Evolutionary conservation across 495 filamentous ascomycete genomes (phyloP).

Genomic region (Hypoxylon fragiforme): DNA sequence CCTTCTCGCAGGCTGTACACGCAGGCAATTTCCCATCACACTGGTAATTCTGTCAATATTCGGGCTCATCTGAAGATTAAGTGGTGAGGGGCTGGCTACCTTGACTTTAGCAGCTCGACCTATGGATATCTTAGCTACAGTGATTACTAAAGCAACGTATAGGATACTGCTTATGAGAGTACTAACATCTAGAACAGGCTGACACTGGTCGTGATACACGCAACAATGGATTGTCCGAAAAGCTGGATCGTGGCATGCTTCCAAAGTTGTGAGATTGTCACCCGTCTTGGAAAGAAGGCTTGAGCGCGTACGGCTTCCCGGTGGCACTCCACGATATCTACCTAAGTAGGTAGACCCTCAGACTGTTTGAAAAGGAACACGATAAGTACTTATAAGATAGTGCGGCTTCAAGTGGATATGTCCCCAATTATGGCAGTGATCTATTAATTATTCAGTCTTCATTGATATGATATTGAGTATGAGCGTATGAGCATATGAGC

Average conservation of each 20-base stretch:
- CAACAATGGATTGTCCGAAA: constrained; percentile 74
- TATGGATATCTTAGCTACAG: constrained; percentile 36
- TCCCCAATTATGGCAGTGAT: constrained; percentile 16
- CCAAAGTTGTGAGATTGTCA: neutral
- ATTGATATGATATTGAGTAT: no score
- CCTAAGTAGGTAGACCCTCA: constrained; percentile 16
- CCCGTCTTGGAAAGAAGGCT: constrained; percentile 16
- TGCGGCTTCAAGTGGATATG: constrained; percentile 26
- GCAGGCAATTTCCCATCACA: constrained; percentile 94
- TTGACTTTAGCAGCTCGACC: constrained; percentile 87
- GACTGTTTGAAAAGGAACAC: constrained; percentile 15
- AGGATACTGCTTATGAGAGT: neutral
- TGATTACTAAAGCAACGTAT: constrained; percentile 13
- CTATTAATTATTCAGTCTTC: constrained; percentile 7
- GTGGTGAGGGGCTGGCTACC: constrained; percentile 34
- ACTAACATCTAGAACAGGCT: constrained; percentile 84
- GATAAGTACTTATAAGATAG: constrained; percentile 26
- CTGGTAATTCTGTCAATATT: constrained; percentile 39
- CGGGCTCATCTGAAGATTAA: neutral
- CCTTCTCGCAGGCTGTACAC: constrained; percentile 89
- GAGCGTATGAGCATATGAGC: no score
- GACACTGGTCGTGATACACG: constrained; percentile 90
- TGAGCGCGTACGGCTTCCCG: constrained; percentile 20
- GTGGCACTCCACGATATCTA: neutral
- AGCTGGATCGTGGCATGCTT: constrained; percentile 49